Percentiles rank a stretch among this genome's conserved stretches.
These are phyloP conservation scores for Podosphaera aphanis DNA, from an alignment of 2,329 filamentous ascomycete species.

Conservation along the genomic window DNA sequence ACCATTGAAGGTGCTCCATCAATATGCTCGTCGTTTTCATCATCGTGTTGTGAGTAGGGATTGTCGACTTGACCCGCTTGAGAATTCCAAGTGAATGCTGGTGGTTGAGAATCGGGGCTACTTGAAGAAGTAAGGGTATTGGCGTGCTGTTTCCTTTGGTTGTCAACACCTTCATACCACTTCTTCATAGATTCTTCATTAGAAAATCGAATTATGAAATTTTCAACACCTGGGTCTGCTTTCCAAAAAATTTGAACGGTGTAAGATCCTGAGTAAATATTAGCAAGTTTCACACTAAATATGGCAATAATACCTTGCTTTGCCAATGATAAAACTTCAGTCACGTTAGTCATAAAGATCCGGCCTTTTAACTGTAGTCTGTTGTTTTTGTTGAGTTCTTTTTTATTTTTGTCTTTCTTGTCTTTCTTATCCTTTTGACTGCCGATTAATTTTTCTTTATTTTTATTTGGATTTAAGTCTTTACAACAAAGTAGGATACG, in stretches of 20 bases:
- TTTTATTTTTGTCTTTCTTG: conserved; percentile 46
- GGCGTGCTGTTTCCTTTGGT: conserved; percentile 42
- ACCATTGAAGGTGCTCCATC: conserved; percentile 12
- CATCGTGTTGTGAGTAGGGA: conserved; percentile 47
- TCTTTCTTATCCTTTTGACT: conserved; percentile 51
- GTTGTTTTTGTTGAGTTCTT: conserved; percentile 37
- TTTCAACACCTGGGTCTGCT: conserved; percentile 82
- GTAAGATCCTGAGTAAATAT: conserved; percentile 45
- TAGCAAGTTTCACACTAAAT: conserved; percentile 7
- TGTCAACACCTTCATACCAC: conserved; percentile 63
- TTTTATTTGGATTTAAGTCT: conserved; percentile 68
- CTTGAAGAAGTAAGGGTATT: conserved; percentile 24
- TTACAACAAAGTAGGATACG: conserved; percentile 92
- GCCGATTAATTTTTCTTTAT: conserved; percentile 45
- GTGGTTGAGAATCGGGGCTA: conserved; percentile 19
- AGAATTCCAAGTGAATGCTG: conserved; percentile 56
- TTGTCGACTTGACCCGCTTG: conserved; percentile 50
- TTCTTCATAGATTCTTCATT: conserved; percentile 87
- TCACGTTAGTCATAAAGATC: conserved; percentile 98
- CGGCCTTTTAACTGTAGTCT: conserved; percentile 88
- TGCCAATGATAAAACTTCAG: conserved; percentile 66
- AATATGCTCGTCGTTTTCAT: conserved; percentile 33
- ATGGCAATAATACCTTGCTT: conserved; percentile 47
- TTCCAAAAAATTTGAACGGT: conserved; percentile 98
- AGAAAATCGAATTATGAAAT: conserved; percentile 80